phyloP scores from a whole-genome alignment of 2,329 filamentous ascomycete species.

The Sporothrix dimorphospora region DNA sequence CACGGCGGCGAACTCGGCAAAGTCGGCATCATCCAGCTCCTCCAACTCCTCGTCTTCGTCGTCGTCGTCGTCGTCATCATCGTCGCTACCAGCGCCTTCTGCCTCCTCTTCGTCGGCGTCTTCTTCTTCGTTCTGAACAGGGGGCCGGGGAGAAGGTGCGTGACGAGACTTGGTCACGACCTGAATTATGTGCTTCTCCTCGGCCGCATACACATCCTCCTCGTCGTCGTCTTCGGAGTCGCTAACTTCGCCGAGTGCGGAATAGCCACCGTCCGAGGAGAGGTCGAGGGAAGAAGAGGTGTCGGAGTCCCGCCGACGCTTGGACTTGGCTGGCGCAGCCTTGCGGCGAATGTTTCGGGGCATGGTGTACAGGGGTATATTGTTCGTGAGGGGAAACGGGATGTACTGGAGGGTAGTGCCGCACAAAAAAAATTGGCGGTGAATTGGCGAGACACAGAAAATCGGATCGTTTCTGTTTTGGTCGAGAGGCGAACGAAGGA shows the following conservation, averaged over 20 bases:
- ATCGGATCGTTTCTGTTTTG: background rate
- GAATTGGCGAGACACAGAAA: conserved; percentile 22
- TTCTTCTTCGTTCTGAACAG: conserved; percentile 44
- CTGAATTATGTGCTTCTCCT: conserved; percentile 73
- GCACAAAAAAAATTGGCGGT: conserved; percentile 44
- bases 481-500: background rate
- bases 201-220: conserved; percentile 74
- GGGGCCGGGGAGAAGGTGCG: conserved; percentile 56
- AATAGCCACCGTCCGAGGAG: conserved; percentile 72
- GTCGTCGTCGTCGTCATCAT: conserved; percentile 46
- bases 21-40: conserved; percentile 42
- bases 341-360: conserved; percentile 59
- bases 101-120: conserved; percentile 45
- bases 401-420: conserved; percentile 27
- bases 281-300: conserved; percentile 60
- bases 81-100: conserved; percentile 45
- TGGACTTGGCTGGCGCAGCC: conserved; percentile 47
- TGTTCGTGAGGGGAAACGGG: conserved; percentile 11
- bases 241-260: conserved; percentile 76
- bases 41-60: conserved; percentile 43
- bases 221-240: conserved; percentile 79
- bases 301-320: conserved; percentile 54
- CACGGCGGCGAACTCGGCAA: conserved; percentile 42
- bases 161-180: conserved; percentile 44
- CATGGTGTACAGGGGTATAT: conserved; percentile 47